Percentiles rank a stretch among this genome's conserved stretches.
Conservation (phyloP, 2,329 filamentous ascomycete genomes). For the Fusarium sp. region DNA sequence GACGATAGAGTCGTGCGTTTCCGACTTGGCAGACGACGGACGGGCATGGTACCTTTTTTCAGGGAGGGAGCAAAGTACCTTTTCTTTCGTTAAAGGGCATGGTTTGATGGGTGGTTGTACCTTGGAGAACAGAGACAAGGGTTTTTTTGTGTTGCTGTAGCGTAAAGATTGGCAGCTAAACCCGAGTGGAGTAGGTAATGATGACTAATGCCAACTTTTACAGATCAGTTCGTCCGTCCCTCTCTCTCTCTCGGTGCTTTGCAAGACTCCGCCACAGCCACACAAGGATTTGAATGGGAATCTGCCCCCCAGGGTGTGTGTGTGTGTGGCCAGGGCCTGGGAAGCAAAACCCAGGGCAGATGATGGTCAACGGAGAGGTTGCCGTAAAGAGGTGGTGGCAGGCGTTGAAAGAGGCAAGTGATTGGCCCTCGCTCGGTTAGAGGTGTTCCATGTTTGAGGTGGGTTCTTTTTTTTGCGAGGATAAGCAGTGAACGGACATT, state of each 20-base stretch:
- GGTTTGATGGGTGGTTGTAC: background rate
- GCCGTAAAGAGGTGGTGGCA: conserved; percentile 6
- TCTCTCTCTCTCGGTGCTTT: background rate
- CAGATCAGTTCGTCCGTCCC: background rate
- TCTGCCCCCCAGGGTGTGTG: too few species aligned
- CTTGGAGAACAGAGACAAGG: background rate
- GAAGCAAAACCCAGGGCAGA: background rate
- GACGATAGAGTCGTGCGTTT: conserved; percentile 37
- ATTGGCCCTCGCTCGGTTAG: conserved; percentile 10
- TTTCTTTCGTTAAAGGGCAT: background rate
- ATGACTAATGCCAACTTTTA: background rate
- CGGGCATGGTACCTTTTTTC: background rate
- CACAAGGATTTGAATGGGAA: background rate
- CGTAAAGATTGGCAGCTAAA: background rate
- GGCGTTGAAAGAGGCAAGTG: conserved; percentile 27
- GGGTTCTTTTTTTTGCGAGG: background rate
- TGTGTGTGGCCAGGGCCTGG: background rate
- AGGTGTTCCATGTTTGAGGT: background rate
- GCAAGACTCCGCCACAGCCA: conserved; percentile 25
- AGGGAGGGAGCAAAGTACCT: background rate
- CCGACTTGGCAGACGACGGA: conserved; percentile 36
- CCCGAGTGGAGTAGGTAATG: background rate
- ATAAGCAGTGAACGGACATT: background rate
- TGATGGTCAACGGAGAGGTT: conserved; percentile 7
- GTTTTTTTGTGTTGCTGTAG: background rate